These are phyloP conservation scores for Suhomyces panamericanus DNA, from an alignment of 1,139 yeast genomes.

Conservation along the genomic window DNA sequence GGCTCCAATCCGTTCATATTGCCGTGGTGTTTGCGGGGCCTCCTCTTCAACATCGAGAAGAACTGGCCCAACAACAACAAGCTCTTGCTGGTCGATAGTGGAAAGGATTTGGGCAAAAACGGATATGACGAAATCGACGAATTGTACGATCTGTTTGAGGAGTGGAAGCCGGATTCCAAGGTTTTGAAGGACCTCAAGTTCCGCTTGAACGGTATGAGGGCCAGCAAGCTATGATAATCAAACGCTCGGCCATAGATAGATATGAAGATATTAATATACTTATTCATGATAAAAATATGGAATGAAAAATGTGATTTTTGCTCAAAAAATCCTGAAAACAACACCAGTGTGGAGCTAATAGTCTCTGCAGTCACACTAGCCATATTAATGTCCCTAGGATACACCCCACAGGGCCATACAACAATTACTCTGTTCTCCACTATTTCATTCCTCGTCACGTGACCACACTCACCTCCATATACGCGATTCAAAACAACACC, in stretches of 20 bases:
- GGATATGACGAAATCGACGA: slow-evolving; percentile 56
- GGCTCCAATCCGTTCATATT: slow-evolving; percentile 80
- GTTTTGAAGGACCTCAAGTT: slow-evolving; percentile 79
- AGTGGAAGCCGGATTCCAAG: slow-evolving; percentile 85
- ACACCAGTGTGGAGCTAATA: no score
- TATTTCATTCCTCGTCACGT: background rate
- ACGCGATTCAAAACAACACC: slow-evolving; percentile 6
- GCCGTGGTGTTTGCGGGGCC: slow-evolving; percentile 92
- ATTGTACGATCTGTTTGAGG: slow-evolving; percentile 69
- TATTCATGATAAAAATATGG: no score
- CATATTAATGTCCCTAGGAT: no score
- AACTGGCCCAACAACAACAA: slow-evolving; percentile 47
- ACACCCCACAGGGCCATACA: no score
- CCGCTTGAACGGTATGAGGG: slow-evolving; percentile 71
- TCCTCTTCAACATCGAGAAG: slow-evolving; percentile 63
- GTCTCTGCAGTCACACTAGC: no score
- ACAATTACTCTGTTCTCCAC: background rate
- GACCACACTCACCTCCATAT: background rate
- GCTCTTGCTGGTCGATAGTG: slow-evolving; percentile 27
- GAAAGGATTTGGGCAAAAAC: slow-evolving; percentile 30
- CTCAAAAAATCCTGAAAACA: no score
- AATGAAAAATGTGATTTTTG: no score
- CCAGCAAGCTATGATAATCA: slow-evolving; percentile 40
- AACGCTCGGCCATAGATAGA: background rate
- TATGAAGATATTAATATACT: no score